Conservation (phyloP, 1,139 yeast genomes). For the Keqinozyma sinolaborantium region DNA sequence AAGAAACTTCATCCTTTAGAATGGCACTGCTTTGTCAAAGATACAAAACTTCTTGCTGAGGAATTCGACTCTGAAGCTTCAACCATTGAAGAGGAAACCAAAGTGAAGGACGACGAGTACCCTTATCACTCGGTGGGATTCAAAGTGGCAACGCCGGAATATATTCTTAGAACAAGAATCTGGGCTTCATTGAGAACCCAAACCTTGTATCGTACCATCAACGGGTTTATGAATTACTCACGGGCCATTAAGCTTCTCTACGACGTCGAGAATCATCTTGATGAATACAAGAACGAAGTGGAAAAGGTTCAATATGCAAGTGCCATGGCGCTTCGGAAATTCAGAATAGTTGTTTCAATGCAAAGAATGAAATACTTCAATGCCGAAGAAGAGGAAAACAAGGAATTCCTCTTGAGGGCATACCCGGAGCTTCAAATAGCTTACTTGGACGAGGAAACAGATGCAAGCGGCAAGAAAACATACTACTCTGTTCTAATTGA, state of each 20-base stretch:
- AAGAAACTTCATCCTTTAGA: constrained; percentile 49
- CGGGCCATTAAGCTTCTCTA: constrained; percentile 47
- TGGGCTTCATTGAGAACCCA: constrained; percentile 60
- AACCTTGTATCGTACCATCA: constrained; percentile 50
- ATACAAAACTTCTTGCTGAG: constrained; percentile 46
- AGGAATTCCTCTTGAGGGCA: constrained; percentile 35
- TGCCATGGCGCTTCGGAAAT: constrained; percentile 40
- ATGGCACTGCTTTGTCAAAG: constrained; percentile 50
- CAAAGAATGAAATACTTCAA: constrained; percentile 34
- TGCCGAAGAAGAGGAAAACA: constrained; percentile 34
- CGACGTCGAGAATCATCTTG: constrained; percentile 37
- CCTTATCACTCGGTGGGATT: constrained; percentile 50
- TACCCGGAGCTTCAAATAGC: constrained; percentile 46
- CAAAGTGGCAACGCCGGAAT: constrained; percentile 52
- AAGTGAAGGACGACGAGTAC: constrained; percentile 28
- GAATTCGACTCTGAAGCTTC: constrained; percentile 35
- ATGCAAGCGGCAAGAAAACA: constrained; percentile 19
- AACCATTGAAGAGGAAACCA: constrained; percentile 14
- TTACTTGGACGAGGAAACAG: constrained; percentile 34
- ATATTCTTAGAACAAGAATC: constrained; percentile 48
- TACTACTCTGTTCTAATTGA: constrained; percentile 38
- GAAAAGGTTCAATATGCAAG: constrained; percentile 35
- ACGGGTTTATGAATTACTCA: constrained; percentile 58
- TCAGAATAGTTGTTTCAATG: constrained; percentile 45
- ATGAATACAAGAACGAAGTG: constrained; percentile 19